Evolutionary conservation across 371 early-diverging fungal genomes (phyloP).

Genomic region (Zopfochytrium polystomum): DNA sequence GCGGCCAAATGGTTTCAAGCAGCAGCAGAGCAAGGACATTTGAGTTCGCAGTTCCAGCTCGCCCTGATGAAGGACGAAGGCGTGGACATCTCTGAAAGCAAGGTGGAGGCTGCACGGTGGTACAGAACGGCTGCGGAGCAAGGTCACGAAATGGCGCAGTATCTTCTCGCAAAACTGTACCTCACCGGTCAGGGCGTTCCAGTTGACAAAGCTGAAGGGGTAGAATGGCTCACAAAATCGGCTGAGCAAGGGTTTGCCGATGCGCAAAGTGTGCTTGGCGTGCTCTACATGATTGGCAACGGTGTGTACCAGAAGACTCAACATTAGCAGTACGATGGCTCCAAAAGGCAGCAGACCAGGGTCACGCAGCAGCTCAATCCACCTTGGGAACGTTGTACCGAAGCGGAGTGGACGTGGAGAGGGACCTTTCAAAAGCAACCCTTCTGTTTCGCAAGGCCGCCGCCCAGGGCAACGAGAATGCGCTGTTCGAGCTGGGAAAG

Average conservation of each 20-base stretch:
- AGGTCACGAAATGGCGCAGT: conserved; percentile 9
- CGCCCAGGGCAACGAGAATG: too few relatives aligned
- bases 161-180: conserved; percentile 22
- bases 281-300: conserved; percentile 24
- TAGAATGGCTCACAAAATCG: conserved; percentile 2
- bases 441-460: too few relatives aligned
- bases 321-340: conserved; percentile 5
- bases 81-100: neutral
- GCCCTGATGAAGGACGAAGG: conserved; percentile 17
- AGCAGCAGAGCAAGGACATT: conserved; percentile 59
- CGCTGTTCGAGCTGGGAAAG: too few relatives aligned
- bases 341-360: conserved; percentile 10
- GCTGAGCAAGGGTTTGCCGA: conserved; percentile 19
- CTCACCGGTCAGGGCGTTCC: conserved; percentile 12
- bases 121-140: conserved; percentile 13
- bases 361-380: conserved; percentile 8
- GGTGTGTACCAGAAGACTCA: conserved; percentile 13
- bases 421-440: conserved; percentile 21
- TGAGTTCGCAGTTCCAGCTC: too few relatives aligned
- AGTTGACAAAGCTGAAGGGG: neutral
- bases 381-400: conserved; percentile 34
- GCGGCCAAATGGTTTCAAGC: conserved; percentile 59
- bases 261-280: conserved; percentile 33
- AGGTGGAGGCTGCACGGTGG: conserved; percentile 1
- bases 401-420: conserved; percentile 21